Conservation (phyloP, 495 filamentous ascomycete genomes). For the Terfezia boudieri region DNA sequence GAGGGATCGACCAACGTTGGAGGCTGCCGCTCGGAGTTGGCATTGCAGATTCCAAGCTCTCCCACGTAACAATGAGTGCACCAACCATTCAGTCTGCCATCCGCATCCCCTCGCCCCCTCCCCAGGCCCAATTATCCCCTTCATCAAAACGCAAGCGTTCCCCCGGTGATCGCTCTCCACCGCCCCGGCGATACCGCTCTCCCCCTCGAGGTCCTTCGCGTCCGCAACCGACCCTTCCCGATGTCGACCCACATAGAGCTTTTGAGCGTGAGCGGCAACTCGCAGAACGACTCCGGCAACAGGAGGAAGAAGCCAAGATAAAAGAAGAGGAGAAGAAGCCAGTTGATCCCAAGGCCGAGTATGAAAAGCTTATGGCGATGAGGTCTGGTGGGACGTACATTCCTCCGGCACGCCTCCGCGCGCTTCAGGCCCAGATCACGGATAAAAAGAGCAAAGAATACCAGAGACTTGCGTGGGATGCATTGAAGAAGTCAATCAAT, state of each 20-base stretch:
- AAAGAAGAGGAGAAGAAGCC: constrained; percentile 54
- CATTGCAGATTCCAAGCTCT: no score
- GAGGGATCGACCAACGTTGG: no score
- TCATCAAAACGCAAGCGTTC: constrained; percentile 37
- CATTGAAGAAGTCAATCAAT: constrained; percentile 95
- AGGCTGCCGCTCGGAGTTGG: no score
- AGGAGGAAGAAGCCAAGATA: constrained; percentile 36
- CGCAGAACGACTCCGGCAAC: constrained; percentile 33
- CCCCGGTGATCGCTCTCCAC: constrained; percentile 39
- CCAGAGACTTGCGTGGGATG: constrained; percentile 98
- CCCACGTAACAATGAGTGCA: no score
- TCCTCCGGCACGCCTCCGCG: constrained; percentile 70
- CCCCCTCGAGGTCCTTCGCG: constrained; percentile 26
- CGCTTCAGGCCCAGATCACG: constrained; percentile 87
- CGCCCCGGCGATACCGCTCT: constrained; percentile 37
- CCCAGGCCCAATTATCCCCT: constrained; percentile 22
- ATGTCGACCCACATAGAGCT: constrained; percentile 32
- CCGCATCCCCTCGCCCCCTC: constrained; percentile 43
- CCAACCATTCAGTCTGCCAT: constrained; percentile 39
- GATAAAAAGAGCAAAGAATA: constrained; percentile 93
- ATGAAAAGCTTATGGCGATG: constrained; percentile 70
- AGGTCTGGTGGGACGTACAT: constrained; percentile 92
- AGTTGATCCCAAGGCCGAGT: constrained; percentile 65
- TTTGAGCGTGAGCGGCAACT: constrained; percentile 41
- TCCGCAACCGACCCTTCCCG: constrained; percentile 24